Evolutionary conservation across 352 stramenopile species (phyloP).

Genomic region (Globisporangium cylindrosporum): DNA sequence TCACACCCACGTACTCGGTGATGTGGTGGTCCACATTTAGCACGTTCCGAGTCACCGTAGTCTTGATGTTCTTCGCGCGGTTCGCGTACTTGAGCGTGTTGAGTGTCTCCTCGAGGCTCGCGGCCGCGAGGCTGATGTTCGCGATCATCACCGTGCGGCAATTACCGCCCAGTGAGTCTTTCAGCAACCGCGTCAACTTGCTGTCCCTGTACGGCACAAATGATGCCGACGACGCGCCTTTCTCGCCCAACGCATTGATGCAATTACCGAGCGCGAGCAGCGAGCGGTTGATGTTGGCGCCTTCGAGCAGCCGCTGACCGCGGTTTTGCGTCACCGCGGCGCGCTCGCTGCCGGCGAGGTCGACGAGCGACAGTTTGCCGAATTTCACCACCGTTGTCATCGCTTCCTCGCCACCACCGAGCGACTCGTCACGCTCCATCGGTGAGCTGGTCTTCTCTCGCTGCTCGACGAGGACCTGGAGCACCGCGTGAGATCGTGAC

Average conservation of each 20-base stretch:
- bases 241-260: slow-evolving; percentile 92
- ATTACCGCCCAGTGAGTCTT: slow-evolving; percentile 90
- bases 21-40: slow-evolving; percentile 87
- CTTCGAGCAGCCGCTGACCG: slow-evolving; percentile 81
- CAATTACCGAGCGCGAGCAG: slow-evolving; percentile 90
- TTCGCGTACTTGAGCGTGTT: slow-evolving; percentile 94
- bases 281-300: slow-evolving; percentile 92
- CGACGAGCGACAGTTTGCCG: slow-evolving; percentile 88
- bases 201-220: slow-evolving; percentile 91
- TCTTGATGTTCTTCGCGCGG: slow-evolving; percentile 93
- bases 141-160: slow-evolving; percentile 94
- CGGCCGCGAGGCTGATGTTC: slow-evolving; percentile 79
- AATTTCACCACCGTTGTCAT: slow-evolving; percentile 62
- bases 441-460: slow-evolving; percentile 30
- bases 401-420: background rate
- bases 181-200: slow-evolving; percentile 87
- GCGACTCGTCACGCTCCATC: slow-evolving; percentile 3
- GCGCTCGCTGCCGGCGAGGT: slow-evolving; percentile 89
- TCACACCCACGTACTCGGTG: slow-evolving; percentile 83
- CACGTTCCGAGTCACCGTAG: slow-evolving; percentile 83
- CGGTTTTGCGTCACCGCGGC: slow-evolving; percentile 89
- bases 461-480: slow-evolving; percentile 84
- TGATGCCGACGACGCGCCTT: slow-evolving; percentile 29
- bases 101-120: slow-evolving; percentile 90
- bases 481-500: slow-evolving; percentile 87